Evolutionary conservation across 257 asterid genomes (phyloP).

Genomic region (Solanum etuberosum): DNA sequence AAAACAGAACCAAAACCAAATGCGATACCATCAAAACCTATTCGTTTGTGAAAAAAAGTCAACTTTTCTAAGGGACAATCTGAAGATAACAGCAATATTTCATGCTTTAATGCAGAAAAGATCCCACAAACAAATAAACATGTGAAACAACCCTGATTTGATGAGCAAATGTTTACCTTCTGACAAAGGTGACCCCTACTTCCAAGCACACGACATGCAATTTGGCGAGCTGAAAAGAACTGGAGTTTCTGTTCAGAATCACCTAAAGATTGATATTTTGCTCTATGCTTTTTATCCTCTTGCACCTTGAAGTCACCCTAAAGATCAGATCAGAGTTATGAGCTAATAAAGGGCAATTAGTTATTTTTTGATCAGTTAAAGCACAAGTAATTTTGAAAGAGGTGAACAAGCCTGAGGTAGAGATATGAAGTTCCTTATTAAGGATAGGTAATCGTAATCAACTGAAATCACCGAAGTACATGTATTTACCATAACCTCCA

Average conservation of each 20-base stretch:
- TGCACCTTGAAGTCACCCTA: constrained; percentile 89
- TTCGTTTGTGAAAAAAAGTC: neutral
- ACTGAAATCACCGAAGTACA: neutral
- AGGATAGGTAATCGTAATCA: neutral
- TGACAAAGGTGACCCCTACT: constrained; percentile 94
- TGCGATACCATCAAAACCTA: neutral
- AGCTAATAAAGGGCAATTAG: neutral
- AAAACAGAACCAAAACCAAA: neutral
- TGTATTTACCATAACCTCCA: neutral
- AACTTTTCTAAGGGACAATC: neutral
- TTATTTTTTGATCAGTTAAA: neutral
- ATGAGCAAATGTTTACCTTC: constrained; percentile 45
- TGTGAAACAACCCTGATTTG: neutral
- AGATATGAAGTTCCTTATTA: neutral
- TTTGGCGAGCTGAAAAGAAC: constrained; percentile 89
- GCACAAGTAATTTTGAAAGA: neutral
- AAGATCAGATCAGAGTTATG: neutral
- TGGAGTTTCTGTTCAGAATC: constrained; percentile 73
- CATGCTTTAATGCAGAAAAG: neutral
- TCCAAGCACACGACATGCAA: constrained; percentile 93
- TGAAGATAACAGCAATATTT: neutral
- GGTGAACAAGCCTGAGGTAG: neutral
- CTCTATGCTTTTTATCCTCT: constrained; percentile 88
- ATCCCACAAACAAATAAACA: constrained; percentile 3
- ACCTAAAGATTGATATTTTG: constrained; percentile 51